Conservation (phyloP, 345 rosid genomes). For the Dipteronia dyeriana region DNA sequence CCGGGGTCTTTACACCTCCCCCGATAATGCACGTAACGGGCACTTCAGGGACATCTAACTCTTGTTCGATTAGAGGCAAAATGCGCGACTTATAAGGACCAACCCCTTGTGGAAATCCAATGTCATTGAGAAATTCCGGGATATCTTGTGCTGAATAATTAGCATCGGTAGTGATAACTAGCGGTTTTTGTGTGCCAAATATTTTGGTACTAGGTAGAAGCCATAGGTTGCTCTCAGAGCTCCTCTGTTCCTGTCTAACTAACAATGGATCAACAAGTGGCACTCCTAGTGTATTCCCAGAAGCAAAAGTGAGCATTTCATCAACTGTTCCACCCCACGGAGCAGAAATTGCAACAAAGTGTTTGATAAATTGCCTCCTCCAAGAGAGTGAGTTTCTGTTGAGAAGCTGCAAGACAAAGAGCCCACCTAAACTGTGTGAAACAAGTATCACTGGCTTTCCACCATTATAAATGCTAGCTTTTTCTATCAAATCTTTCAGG, state of each 20-base stretch:
- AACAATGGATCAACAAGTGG: conserved; percentile 80
- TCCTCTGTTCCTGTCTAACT: conserved; percentile 72
- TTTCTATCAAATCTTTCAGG: conserved; percentile 58
- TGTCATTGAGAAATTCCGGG: conserved; percentile 47
- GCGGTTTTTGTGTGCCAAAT: conserved; percentile 38
- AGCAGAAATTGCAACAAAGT: conserved; percentile 70
- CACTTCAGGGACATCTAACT: conserved; percentile 45
- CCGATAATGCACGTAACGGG: conserved; percentile 75
- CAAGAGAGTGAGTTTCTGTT: conserved; percentile 61
- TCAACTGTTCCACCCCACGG: conserved; percentile 83
- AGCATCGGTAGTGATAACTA: conserved; percentile 50
- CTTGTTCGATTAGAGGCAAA: conserved; percentile 44
- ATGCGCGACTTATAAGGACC: conserved; percentile 57
- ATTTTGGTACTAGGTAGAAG: conserved; percentile 65
- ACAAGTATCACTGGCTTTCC: conserved; percentile 76
- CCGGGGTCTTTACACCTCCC: conserved; percentile 56
- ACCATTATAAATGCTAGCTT: conserved; percentile 49
- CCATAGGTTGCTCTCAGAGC: conserved; percentile 84
- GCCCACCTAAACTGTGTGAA: conserved; percentile 90
- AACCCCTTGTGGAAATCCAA: conserved; percentile 68
- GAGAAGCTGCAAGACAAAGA: conserved; percentile 66
- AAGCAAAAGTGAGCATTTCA: conserved; percentile 69
- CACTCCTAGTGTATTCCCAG: conserved; percentile 67
- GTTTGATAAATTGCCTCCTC: conserved; percentile 64
- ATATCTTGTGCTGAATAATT: conserved; percentile 59